A percentile compares a stretch with the other conserved stretches of the same genome.
phyloP scores from a whole-genome alignment of 805 yeast species.

The Myxozyma kluyveri region DNA sequence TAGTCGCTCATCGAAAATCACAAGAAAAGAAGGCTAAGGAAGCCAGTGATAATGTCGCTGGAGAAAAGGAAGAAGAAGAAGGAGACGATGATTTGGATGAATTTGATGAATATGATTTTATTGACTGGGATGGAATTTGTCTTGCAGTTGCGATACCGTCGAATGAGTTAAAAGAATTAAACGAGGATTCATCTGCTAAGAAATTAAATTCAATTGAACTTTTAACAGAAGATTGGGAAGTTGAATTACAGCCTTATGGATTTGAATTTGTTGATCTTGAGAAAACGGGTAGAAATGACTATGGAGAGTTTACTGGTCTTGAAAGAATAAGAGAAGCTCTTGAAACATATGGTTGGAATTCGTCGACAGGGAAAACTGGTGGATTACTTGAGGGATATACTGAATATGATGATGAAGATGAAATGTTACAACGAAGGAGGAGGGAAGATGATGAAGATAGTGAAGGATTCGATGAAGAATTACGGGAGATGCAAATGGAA shows the following conservation, averaged over 20 bases:
- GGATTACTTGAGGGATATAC: background rate
- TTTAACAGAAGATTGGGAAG: constrained; percentile 27
- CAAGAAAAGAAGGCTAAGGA: constrained; percentile 33
- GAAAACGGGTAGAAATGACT: constrained; percentile 21
- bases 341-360: constrained; percentile 29
- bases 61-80: constrained; percentile 24
- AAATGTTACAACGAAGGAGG: background rate
- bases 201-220: constrained; percentile 2
- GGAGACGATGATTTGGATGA: constrained; percentile 25
- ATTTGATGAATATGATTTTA: constrained; percentile 8
- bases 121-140: constrained; percentile 29
- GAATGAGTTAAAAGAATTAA: background rate
- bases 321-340: constrained; percentile 36
- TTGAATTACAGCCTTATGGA: constrained; percentile 27
- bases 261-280: constrained; percentile 33
- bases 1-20: constrained; percentile 3
- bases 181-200: background rate
- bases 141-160: constrained; percentile 25
- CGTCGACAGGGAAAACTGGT: background rate
- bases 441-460: constrained; percentile 14
- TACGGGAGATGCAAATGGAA: constrained; percentile 28
- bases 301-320: constrained; percentile 31
- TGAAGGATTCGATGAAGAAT: constrained; percentile 21
- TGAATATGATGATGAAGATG: constrained; percentile 3
- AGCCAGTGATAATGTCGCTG: constrained; percentile 28